phyloP scores from a whole-genome alignment of 345 rosid genomes.

The Eucalyptus leucophloia region DNA sequence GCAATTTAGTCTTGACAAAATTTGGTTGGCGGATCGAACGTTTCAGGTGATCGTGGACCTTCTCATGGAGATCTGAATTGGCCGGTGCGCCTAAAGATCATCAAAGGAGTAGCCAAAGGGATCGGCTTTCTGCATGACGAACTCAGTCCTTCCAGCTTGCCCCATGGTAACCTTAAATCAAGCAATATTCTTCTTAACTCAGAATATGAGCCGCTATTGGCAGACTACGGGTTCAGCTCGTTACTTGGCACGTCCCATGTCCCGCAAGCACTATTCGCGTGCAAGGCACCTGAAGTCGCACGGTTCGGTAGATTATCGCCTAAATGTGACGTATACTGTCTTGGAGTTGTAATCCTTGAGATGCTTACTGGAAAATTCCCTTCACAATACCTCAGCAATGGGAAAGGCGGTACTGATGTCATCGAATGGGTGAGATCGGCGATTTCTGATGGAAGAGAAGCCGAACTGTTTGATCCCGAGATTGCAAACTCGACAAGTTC shows the following conservation, averaged over 20 bases:
- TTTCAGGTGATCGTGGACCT: constrained; percentile 33
- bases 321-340: constrained; percentile 64
- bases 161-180: constrained; percentile 85
- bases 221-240: constrained; percentile 44
- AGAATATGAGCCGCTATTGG: constrained; percentile 44
- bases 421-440: constrained; percentile 45
- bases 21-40: not conserved
- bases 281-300: constrained; percentile 48
- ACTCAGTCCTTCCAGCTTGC: constrained; percentile 23
- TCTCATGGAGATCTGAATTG: constrained; percentile 33
- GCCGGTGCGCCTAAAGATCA: constrained; percentile 44
- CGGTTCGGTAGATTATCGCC: constrained; percentile 23
- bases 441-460: constrained; percentile 21
- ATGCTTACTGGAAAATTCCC: constrained; percentile 64
- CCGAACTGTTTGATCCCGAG: constrained; percentile 53
- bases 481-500: constrained; percentile 18
- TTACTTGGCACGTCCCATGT: constrained; percentile 13
- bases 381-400: constrained; percentile 34
- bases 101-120: constrained; percentile 58
- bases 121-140: constrained; percentile 41
- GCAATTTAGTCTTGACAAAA: not conserved
- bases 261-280: constrained; percentile 32
- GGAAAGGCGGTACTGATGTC: constrained; percentile 40
- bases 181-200: constrained; percentile 51
- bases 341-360: constrained; percentile 66